A percentile compares a stretch with the other conserved stretches of the same genome.
phyloP scores from a whole-genome alignment of 257 asterid genomes.

The Solanum ossicruentum region DNA sequence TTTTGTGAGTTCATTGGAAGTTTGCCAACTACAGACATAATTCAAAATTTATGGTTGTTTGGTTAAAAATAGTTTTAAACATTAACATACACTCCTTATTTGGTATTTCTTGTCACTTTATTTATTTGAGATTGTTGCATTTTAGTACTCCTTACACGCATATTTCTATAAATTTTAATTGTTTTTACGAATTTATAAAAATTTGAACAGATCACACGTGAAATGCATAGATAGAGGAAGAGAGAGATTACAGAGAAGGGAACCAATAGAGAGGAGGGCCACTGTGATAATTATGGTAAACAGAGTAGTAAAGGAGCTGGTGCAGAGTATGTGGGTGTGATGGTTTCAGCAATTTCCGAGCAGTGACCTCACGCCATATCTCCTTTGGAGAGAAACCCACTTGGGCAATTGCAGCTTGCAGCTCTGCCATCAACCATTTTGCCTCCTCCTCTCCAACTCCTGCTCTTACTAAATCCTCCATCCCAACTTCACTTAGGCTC shows the following conservation, averaged over 20 bases:
- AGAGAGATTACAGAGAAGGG: slow-evolving; percentile 57
- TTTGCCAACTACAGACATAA: too few species aligned
- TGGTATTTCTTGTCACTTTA: too few species aligned
- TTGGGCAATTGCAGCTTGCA: slow-evolving; percentile 19
- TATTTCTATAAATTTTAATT: too few species aligned
- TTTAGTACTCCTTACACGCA: too few species aligned
- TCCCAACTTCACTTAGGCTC: slow-evolving; percentile 37
- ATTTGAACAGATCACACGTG: too few species aligned
- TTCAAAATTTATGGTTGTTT: too few species aligned
- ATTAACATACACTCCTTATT: too few species aligned
- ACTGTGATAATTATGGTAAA: slow-evolving; percentile 27
- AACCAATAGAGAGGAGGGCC: slow-evolving; percentile 85
- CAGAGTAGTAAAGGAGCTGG: slow-evolving; percentile 59
- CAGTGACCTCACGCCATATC: slow-evolving; percentile 42
- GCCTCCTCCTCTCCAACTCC: slow-evolving; percentile 55
- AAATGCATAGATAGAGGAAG: not conserved
- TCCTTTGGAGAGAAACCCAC: slow-evolving; percentile 14
- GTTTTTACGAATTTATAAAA: too few species aligned
- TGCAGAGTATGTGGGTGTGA: slow-evolving; percentile 61
- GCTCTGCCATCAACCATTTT: slow-evolving; percentile 19
- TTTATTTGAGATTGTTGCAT: too few species aligned
- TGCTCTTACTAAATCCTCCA: slow-evolving; percentile 39
- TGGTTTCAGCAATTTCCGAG: slow-evolving; percentile 57
- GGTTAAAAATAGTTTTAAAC: too few species aligned
- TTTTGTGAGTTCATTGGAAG: too few species aligned